Evolutionary conservation across 1,139 yeast genomes (phyloP).

Genomic region (Suhomyces atakaporum): DNA sequence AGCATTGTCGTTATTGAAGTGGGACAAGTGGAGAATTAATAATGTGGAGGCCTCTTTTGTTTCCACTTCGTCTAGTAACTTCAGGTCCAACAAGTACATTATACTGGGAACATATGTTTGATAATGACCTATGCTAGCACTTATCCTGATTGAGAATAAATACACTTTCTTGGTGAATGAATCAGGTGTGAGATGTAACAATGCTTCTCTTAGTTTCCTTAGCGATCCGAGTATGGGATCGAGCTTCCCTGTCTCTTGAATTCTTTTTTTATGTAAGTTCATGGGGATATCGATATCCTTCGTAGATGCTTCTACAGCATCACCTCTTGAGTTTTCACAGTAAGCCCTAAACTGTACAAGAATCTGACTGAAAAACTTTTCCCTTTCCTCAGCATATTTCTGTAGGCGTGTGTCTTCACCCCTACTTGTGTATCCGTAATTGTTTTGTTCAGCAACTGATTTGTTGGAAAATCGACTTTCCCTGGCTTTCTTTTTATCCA

Average conservation of each 20-base stretch:
- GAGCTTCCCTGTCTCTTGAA: constrained; percentile 10
- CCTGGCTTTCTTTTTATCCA: constrained; percentile 1
- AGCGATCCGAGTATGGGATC: constrained; percentile 33
- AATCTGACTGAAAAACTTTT: constrained; percentile 38
- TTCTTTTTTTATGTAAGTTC: not conserved
- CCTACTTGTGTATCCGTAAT: constrained; percentile 58
- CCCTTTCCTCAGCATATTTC: constrained; percentile 41
- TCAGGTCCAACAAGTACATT: constrained; percentile 33
- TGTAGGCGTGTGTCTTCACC: constrained; percentile 59
- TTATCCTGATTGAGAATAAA: constrained; percentile 49
- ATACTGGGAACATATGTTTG: constrained; percentile 62
- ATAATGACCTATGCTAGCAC: constrained; percentile 51
- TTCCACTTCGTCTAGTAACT: constrained; percentile 31
- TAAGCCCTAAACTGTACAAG: constrained; percentile 31
- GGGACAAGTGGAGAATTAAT: constrained; percentile 49
- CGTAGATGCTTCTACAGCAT: constrained; percentile 19
- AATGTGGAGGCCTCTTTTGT: constrained; percentile 41
- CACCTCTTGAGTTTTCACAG: too few relatives aligned
- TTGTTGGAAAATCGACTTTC: constrained; percentile 2
- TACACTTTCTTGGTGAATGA: constrained; percentile 51
- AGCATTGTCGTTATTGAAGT: constrained; percentile 41
- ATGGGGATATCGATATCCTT: constrained; percentile 1
- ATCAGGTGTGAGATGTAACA: constrained; percentile 39
- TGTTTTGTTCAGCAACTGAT: constrained; percentile 2
- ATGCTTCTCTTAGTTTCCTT: constrained; percentile 56